Evolutionary conservation across 2,329 filamentous ascomycete genomes (phyloP), one percentile per base, ranked within the genome.

Genomic region (Macroventuria anomochaeta): DNA sequence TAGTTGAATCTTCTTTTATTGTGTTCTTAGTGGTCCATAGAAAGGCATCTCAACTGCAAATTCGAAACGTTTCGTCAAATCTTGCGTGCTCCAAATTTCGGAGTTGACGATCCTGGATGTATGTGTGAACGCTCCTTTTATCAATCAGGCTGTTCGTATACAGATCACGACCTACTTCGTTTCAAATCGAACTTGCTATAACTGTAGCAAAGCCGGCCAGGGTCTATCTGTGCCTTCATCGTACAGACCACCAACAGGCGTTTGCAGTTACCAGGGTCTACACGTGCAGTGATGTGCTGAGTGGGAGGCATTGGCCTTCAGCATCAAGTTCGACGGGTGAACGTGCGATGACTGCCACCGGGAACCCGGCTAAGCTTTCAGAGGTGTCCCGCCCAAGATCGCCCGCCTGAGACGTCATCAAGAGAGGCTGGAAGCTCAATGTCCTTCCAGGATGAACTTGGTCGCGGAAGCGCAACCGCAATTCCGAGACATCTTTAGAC

Each of bases 301-400:
- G 33, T 58, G 55, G 52, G 48, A 64, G 58, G 64, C 64, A 62
- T 54, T 60, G 64, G 54, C 61, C 56, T 43, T 50, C 40, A 49
- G 33, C 44, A 49, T 52, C 48, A 47, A 31, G 47, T 37, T 47
- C 44, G 26, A 38, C 57, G 56, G 59, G 33, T 43, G 53, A 47
- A 54, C 57, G 55, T 60, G 55, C 56, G 34, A 55, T 37, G 39
- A 47, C 48, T 46, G 52, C 40, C 54, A 48, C 52, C n/a, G 40
- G 31, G 36, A 32, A 38, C 46, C 29, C 26, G 36, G 51, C 42
- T 43, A 39, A 26, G 31, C 21, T 23, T 23, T 33, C 25, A 37
- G 21, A 40, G 11, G 13, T 31, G 40, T 49, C 20, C 28, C 10
- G 17, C 33, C 23, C 38, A 26, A 40, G 51, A 54, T 44, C 39